Conservation (phyloP, 2,329 filamentous ascomycete genomes). For the Metarhizium album region DNA sequence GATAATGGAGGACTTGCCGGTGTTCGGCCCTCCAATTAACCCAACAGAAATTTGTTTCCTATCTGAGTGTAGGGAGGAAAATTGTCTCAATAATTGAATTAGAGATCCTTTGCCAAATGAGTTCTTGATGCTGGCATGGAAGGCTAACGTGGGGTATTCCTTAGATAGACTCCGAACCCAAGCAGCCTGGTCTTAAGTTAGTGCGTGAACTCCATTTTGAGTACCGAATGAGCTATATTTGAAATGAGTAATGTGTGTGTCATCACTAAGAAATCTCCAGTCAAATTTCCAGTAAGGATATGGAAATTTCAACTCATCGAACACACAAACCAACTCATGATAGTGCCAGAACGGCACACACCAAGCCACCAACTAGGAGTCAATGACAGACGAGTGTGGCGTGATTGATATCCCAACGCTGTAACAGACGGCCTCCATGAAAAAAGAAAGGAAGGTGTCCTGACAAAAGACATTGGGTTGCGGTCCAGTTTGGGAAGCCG, state of each 20-base stretch:
- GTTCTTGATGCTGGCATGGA: slow-evolving; percentile 90
- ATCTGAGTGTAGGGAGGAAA: slow-evolving; percentile 78
- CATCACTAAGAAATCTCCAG: slow-evolving; percentile 98
- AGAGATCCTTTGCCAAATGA: slow-evolving; percentile 93
- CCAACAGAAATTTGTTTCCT: slow-evolving; percentile 93
- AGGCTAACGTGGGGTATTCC: slow-evolving; percentile 87
- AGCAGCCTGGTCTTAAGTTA: slow-evolving; percentile 53
- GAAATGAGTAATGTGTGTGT: slow-evolving; percentile 56
- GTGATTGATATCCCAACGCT: slow-evolving; percentile 86
- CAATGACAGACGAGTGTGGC: slow-evolving; percentile 31
- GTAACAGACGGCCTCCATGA: slow-evolving; percentile 93
- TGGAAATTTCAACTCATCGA: slow-evolving; percentile 94
- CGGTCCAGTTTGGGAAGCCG: slow-evolving; percentile 8
- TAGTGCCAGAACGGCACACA: slow-evolving; percentile 78
- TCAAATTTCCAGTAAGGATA: slow-evolving; percentile 40
- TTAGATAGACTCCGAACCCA: slow-evolving; percentile 87
- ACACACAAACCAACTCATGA: slow-evolving; percentile 72
- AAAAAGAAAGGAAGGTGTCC: slow-evolving; percentile 59
- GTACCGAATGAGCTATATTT: background rate
- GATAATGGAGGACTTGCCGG: slow-evolving; percentile 93
- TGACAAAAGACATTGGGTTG: slow-evolving; percentile 63
- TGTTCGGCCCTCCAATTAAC: slow-evolving; percentile 70
- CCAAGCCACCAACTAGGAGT: slow-evolving; percentile 44
- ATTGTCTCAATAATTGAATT: slow-evolving; percentile 86
- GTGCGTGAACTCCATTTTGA: background rate